These are phyloP conservation scores for Aureobasidium sp. DNA, from an alignment of 2,329 filamentous ascomycete species.

Conservation along the genomic window DNA sequence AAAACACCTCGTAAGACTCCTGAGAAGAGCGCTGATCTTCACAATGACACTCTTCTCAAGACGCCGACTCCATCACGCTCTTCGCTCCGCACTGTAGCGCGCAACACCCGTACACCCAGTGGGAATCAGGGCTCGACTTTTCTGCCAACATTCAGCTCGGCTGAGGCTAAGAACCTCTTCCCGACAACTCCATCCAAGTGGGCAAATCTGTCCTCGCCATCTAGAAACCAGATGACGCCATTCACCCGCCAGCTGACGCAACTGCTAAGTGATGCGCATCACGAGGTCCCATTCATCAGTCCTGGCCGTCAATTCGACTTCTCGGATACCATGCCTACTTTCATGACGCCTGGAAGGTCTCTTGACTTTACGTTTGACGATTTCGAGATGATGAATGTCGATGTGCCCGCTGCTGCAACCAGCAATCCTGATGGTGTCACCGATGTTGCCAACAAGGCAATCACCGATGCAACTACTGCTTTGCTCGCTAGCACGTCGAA, in stretches of 20 bases:
- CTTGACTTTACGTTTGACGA: slow-evolving; percentile 21
- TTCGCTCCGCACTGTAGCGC: slow-evolving; percentile 17
- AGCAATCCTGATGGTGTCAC: not conserved
- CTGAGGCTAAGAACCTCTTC: slow-evolving; percentile 20
- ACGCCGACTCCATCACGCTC: slow-evolving; percentile 39
- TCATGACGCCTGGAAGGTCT: slow-evolving; percentile 25
- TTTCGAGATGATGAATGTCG: slow-evolving; percentile 5
- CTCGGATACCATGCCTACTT: slow-evolving; percentile 27
- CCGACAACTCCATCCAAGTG: slow-evolving; percentile 31
- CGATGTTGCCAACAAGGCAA: not conserved
- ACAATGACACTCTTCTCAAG: slow-evolving; percentile 45
- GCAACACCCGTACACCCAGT: slow-evolving; percentile 22
- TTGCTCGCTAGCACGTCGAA: not conserved
- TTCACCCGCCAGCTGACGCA: slow-evolving; percentile 58
- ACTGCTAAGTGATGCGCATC: slow-evolving; percentile 49
- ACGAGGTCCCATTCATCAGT: slow-evolving; percentile 23
- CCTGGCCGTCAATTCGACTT: slow-evolving; percentile 26
- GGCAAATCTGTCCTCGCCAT: slow-evolving; percentile 26
- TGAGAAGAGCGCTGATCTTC: slow-evolving; percentile 50
- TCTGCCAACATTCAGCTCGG: slow-evolving; percentile 29
- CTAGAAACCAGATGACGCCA: slow-evolving; percentile 41
- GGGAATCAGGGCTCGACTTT: slow-evolving; percentile 30
- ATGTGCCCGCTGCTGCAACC: not conserved
- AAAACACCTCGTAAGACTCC: slow-evolving; percentile 50
- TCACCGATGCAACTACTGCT: slow-evolving; percentile 8